phyloP scores from a whole-genome alignment of 2,329 filamentous ascomycete genomes.

The Fusarium sp. region DNA sequence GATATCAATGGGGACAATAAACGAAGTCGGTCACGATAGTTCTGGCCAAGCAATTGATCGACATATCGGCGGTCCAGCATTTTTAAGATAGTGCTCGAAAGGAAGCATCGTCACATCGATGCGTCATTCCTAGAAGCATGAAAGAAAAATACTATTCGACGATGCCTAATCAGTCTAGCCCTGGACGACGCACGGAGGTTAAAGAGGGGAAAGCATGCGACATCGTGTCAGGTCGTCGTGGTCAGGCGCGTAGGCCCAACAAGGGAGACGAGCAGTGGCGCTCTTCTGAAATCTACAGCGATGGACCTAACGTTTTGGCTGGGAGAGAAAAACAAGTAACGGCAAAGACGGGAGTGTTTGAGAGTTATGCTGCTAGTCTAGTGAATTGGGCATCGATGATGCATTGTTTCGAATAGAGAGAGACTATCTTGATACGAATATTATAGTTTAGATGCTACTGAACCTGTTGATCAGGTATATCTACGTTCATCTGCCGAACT shows the following conservation, averaged over 20 bases:
- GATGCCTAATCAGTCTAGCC: conserved; percentile 15
- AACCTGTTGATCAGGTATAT: background rate
- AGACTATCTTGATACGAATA: background rate
- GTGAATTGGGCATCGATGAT: background rate
- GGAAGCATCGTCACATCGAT: conserved; percentile 12
- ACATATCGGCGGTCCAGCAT: background rate
- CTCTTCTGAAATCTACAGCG: background rate
- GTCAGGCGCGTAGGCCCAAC: background rate
- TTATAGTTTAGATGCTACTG: background rate
- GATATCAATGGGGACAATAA: background rate
- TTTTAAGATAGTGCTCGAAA: conserved; percentile 13
- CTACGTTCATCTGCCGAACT: background rate
- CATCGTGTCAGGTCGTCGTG: background rate
- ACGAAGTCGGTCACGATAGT: background rate
- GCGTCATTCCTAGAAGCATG: conserved; percentile 10
- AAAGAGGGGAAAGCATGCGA: conserved; percentile 8
- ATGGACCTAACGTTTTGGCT: background rate
- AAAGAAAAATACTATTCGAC: background rate
- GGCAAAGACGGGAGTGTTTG: background rate
- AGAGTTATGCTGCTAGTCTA: background rate
- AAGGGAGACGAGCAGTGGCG: background rate
- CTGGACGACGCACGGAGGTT: background rate
- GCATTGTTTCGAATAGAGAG: background rate
- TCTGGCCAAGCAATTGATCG: background rate
- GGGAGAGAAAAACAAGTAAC: background rate